Base-by-base conservation (phyloP, 116 monocot genomes). In the Posidonia oceanica region DNA sequence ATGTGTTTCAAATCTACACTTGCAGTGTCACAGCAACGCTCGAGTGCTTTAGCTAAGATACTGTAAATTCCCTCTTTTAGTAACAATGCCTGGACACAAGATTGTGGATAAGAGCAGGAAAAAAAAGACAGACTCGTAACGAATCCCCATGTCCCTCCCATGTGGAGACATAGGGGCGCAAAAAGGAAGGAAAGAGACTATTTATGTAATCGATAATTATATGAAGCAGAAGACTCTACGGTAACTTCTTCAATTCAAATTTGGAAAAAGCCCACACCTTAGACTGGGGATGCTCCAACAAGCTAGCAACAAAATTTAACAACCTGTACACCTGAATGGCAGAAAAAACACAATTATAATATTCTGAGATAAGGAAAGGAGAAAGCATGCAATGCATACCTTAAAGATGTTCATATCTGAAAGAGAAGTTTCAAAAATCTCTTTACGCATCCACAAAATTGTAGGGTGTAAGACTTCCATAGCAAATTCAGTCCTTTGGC, bases 271-370 rank as follows among this genome's bases (percentile, higher is more conserved):
- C 29, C 29, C 29, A 29, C 57, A 69, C 98, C 93, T 84, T 87
- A 64, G 79, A 72, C 57, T 69, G 63, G 37, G 89, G 90, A 74
- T 98, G 93, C 78, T 98, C 93, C 66, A 82, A 76, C 79, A 98
- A 83, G 39, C 76, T 83, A 65, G 87, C 80, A 80, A 89, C 36
- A 80, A 98, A 98, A 53, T 85, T 36, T 62, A 98, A 84, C 76
- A 93, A 82, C 67, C 87, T 84, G 82, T 80, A 79, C 68, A 90
- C 82, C 98, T 98, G 81, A 69, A 64, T 41, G 17, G 52, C 7
- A 15, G 23, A 0, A 29, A 75, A 75, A 61, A 29, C 36, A 59
- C 39, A 13, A 52, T 16, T 38, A 63, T 48, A 61, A 39, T 64
- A 55, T 14, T 11, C 20, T 56, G 7, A 64, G 21, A n/a, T 3